A percentile compares a stretch with the other conserved stretches of the same genome.
phyloP scores from a whole-genome alignment of 176 grass and related monocot genomes.

The Aegilops bicornis region DNA sequence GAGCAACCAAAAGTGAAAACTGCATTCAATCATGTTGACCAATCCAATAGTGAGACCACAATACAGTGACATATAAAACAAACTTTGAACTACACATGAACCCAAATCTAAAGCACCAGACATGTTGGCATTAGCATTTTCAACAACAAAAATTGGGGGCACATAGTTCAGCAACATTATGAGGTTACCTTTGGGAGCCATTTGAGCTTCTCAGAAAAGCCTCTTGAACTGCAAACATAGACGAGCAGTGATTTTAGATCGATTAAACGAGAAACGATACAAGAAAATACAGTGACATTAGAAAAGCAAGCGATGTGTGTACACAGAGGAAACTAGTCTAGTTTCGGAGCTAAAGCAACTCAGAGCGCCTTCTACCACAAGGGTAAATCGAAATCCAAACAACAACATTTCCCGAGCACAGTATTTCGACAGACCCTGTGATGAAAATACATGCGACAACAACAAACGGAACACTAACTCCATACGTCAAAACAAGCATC shows the following conservation, averaged over 20 bases:
- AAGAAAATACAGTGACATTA: neutral
- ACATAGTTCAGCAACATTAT: neutral
- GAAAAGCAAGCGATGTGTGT: neutral
- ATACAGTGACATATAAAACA: neutral
- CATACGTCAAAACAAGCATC: neutral
- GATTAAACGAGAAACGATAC: neutral
- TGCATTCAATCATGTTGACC: neutral
- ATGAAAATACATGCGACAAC: neutral
- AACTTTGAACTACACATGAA: neutral
- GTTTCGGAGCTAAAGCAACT: neutral
- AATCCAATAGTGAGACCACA: neutral
- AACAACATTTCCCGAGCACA: neutral
- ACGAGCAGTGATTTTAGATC: neutral
- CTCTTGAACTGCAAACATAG: slow-evolving; percentile 2
- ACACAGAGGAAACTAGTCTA: neutral
- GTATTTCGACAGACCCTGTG: neutral
- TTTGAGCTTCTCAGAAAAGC: slow-evolving; percentile 24
- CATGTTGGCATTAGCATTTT: neutral
- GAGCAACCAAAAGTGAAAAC: neutral
- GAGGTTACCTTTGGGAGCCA: slow-evolving; percentile 44
- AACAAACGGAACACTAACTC: neutral
- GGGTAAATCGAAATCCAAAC: neutral
- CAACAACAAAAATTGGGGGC: neutral
- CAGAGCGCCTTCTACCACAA: neutral
- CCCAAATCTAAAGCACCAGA: neutral